These are phyloP conservation scores for Septoria linicola DNA, from an alignment of 2,329 filamentous ascomycete species.

Conservation along the genomic window DNA sequence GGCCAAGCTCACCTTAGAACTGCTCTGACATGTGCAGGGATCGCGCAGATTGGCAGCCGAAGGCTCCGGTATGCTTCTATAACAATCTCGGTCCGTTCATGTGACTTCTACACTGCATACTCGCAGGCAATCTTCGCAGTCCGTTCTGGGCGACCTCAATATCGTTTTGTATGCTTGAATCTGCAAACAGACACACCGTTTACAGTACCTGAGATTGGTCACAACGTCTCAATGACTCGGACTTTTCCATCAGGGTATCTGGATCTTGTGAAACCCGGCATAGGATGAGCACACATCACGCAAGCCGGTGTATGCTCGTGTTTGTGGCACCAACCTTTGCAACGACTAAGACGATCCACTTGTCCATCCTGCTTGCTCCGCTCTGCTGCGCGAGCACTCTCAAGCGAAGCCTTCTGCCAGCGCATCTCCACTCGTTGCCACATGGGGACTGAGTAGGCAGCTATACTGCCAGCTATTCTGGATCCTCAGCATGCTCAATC, in stretches of 20 bases:
- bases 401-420: slow-evolving; percentile 5
- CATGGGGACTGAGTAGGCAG: no score
- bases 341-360: background rate
- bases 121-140: background rate
- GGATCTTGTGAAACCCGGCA: slow-evolving; percentile 3
- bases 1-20: background rate
- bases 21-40: background rate
- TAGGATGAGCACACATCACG: slow-evolving; percentile 2
- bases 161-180: background rate
- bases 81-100: slow-evolving; percentile 1
- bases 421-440: background rate
- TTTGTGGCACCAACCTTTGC: slow-evolving; percentile 5
- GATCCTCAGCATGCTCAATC: no score
- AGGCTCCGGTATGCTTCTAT: background rate
- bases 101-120: background rate
- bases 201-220: background rate
- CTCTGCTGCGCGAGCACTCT: slow-evolving; percentile 12
- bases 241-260: background rate
- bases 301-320: slow-evolving; percentile 13
- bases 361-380: slow-evolving; percentile 12
- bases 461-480: no score
- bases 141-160: background rate
- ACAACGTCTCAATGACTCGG: slow-evolving; percentile 3
- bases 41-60: background rate
- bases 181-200: background rate